These are phyloP conservation scores for Trypanosoma mega DNA, from an alignment of 208 protist genomes.

Conservation along the genomic window DNA sequence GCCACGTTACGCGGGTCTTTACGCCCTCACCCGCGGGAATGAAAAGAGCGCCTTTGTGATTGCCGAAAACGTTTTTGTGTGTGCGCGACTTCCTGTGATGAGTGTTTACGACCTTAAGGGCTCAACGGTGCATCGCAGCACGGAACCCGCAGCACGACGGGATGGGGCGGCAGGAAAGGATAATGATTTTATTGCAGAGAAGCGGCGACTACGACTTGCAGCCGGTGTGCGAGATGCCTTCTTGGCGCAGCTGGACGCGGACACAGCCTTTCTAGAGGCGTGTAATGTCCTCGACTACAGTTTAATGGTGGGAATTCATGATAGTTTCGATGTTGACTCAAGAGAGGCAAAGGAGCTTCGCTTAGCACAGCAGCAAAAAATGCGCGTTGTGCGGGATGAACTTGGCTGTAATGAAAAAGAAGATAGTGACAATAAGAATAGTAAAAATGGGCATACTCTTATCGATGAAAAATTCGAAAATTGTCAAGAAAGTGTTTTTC, in stretches of 20 bases:
- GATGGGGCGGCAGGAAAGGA: slow-evolving; percentile 31
- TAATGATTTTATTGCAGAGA: slow-evolving; percentile 26
- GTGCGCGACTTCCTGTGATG: slow-evolving; percentile 15
- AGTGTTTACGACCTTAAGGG: slow-evolving; percentile 39
- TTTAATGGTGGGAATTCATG: slow-evolving; percentile 36
- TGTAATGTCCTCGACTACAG: slow-evolving; percentile 34
- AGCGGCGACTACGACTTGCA: slow-evolving; percentile 14
- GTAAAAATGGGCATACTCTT: background rate
- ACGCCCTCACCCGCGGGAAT: slow-evolving; percentile 5
- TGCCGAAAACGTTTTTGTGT: slow-evolving; percentile 26
- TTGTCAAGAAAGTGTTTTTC: slow-evolving; percentile 14
- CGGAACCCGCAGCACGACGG: slow-evolving; percentile 17
- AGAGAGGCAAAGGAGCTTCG: slow-evolving; percentile 6
- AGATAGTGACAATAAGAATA: background rate
- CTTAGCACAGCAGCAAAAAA: background rate
- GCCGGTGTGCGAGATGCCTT: slow-evolving; percentile 15
- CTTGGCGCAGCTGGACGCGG: slow-evolving; percentile 24
- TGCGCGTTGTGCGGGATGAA: background rate
- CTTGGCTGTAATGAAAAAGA: background rate
- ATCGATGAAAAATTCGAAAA: no score
- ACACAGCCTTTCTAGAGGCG: slow-evolving; percentile 24
- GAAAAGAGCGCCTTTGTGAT: slow-evolving; percentile 23
- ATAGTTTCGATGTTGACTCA: background rate
- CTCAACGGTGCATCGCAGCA: slow-evolving; percentile 28
- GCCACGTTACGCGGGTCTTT: slow-evolving; percentile 29